Base-by-base conservation (phyloP, 208 protist genomes). In the Trypanosoma cruzi region DNA sequence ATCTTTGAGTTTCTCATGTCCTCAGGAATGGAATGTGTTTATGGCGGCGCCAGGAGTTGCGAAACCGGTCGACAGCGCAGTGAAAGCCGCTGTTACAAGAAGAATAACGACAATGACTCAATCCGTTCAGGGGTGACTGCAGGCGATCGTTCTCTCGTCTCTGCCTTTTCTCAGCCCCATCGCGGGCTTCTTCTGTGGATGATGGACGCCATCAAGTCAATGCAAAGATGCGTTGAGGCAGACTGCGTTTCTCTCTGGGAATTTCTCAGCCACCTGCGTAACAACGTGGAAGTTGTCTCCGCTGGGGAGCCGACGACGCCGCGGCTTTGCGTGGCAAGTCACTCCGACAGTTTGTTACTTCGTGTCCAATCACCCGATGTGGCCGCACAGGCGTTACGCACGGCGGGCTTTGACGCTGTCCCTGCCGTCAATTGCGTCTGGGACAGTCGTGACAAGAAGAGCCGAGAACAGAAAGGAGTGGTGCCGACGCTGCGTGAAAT, bases 171-270 rank as follows among this genome's bases (percentile, higher is more conserved):
- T 0, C 37, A 61, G 48, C 64, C 64, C 18, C 64, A 69, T 18
- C 50, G 24, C 37, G 64, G 52, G 1, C 13, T 53, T 50, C 18
- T 69, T 53, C 7, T 7, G 8, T 69, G 64, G 64, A 59, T 69
- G 50, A 31, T 60, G 54, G 0, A 20, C 28, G 40, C 53, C 32
- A 22, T 60, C 40, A 18, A 3, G 13, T 31, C 11, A 4, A 52
- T 53, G 32, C 44, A 68, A 8, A 5, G 20, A 14, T 16, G 62
- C n/a, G 44, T 50, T 14, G 68, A 79, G 49, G 36, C 50, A 55
- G 73, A 78, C 28, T 68, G 64, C 37, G 29, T 70, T 14, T 75
- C 65, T 8, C 52, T 84, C 20, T 84, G 79, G 79, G 57, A 71
- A 14, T 80, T 84, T 61, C 50, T 80, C n/a, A 44, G 18, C 31